Evolutionary conservation across 768 basidiomycete species (phyloP), one percentile per base, ranked within the genome.

Genomic region (Termitomyces heimii): DNA sequence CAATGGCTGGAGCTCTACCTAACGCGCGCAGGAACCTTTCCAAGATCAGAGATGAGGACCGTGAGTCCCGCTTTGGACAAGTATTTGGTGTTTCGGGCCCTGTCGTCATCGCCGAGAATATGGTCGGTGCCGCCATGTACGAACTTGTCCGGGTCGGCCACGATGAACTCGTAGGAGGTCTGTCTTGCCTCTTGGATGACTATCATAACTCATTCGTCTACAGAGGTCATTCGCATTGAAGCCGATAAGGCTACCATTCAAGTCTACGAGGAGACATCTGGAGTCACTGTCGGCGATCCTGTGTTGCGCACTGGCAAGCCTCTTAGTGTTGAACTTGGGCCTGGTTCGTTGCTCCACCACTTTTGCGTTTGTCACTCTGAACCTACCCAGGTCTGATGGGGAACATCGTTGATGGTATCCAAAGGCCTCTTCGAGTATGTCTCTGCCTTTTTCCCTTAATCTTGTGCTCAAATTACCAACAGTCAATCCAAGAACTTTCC

Each of bases 161-260:
- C 69, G 92, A 98, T 72, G 96, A 98, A 73, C 85, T 98, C 16
- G 96, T 98, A 28, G 96, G 96, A 76, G 95, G 94, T 95, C 66
- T 28, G 61, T 54, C 60, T 78, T 70, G 47, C 40, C 18, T 37
- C n/a, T 44, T 24, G 22, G 16, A 34, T 47, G 40, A 31, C 47
- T 26, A 40, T 37, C 57, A 13, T 40, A 53, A 63, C 46, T 64
- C 24, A 50, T 35, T 26, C 10, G 29, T 20, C 24, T 42, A 22
- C 67, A 95, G 97, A 99, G 92, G 97, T 99, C 66, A 99, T 99
- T 66, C 85, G 97, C 66, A 98, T 99, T 75, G 97, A 98, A 64
- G 86, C 86, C 60, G 97, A 99, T 76, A 96, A 97, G 76, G 92
- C 92, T 43, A 98, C 97, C 13, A 98, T 99, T 60, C 97, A 99